Evolutionary conservation across 768 basidiomycete species (phyloP), one percentile per base, ranked within the genome.

Genomic region (Lepiota venenata): DNA sequence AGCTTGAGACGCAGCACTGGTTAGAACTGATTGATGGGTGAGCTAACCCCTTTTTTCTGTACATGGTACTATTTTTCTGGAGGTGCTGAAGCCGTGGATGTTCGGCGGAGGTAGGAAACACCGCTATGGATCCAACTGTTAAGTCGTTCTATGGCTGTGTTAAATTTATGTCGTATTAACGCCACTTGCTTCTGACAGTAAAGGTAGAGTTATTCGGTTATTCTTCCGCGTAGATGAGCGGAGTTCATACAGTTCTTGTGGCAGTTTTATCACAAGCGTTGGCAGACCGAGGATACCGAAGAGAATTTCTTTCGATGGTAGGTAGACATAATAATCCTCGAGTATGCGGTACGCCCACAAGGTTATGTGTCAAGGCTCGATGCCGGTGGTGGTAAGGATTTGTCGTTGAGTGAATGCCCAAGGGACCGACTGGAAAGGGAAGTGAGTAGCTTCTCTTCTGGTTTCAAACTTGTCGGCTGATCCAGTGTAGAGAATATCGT

Each of bases 271-370:
- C 83, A 85, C 61, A 69, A 66, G 52, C 65, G 66, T 49, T 88
- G 87, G 86, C 70, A 77, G 55, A 71, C 78, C 46, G 75, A 74
- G 7, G 78, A 85, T 56, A 85, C 85, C 0, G 62, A 59, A 25
- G 84, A 87, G 52, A 87, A 86, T 62, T 87, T 88, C 62, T 88
- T 87, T 68, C 68, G 68, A 56, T 85, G 83, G 83, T 81, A 44
- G 43, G 65, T 48, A 11, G 11, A 16, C 14, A 3, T n/a, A n/a
- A 12, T 22, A 22, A 11, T 18, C 40, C 36, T 42, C 8, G 4
- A 18, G 22, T 16, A 35, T 40, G 22, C 32, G 25, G 20, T 29
- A 39, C 35, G n/a, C 20, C 22, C 41, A 14, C 27, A 18, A 11
- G 4, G 35, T 15, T n/a, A 7, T 50, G 10, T 21, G 40, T 3